Base-by-base conservation (phyloP, 768 basidiomycete species). In the Rhizopogon vulgaris region DNA sequence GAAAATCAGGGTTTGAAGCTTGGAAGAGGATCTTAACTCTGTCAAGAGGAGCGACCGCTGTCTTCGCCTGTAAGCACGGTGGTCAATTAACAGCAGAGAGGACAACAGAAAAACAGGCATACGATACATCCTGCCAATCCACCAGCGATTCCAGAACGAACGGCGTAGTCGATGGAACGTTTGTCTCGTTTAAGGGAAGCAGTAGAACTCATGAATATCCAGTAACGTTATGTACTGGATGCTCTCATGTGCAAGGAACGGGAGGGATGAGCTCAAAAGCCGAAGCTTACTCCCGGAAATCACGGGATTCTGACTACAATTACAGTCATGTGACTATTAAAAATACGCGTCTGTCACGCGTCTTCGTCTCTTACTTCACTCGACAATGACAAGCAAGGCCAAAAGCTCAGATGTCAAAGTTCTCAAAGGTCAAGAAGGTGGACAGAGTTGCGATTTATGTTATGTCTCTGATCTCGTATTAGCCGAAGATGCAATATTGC, bases 21-120 rank as follows among this genome's bases (percentile, higher is more conserved):
- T 99, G 95, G 65, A 98, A 96, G 45, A 99, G 84, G 61, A 99
- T 99, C 73, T 99, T 99, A 60, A 99, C 94, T 65, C 96, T 78
- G 68, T 99, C 96, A 45, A 99, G 78, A 3, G 96, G 96, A 17
- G 96, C 96, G 40, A 96, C 90, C 30, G 85, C 86, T 11, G 93
- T 92, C 71, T 95, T 95, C 45, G 94, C 93, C 94, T 95, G 57
- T 38, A 9, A 15, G 41, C 24, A 11, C 54, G 37, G 56, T 43
- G 47, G 36, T 7, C 36, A 37, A 43, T 28, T 57, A 15, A n/a
- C 3, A 25, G 37, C 42, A 38, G 56, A 32, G 51, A 55, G 24
- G 4, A 24, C 4, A 51, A 40, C 53, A 38, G 32, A 60, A n/a
- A 32, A 10, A 17, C 5, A 28, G 37, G 79, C 91, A 62, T 64